Conservation (phyloP, 129 eudicot genomes). For the Tagetes patula region DNA sequence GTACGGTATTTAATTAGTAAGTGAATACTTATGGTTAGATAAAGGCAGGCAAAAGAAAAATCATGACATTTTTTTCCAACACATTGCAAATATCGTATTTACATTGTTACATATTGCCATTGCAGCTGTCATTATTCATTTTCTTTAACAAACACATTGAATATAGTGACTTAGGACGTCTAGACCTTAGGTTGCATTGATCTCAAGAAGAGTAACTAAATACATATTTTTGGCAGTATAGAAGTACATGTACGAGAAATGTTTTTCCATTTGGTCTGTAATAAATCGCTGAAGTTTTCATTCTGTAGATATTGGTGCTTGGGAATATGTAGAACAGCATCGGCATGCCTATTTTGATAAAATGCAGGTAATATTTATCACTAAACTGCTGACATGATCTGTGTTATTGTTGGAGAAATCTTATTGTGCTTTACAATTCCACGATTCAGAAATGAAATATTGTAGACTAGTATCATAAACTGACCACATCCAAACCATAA, state of each 20-base stretch:
- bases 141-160: neutral
- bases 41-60: neutral
- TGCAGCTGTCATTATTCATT: neutral
- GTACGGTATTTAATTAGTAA: neutral
- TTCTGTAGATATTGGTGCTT: conserved; percentile 78
- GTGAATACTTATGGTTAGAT: conserved; percentile 13
- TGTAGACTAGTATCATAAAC: neutral
- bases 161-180: neutral
- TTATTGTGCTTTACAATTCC: neutral
- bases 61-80: neutral
- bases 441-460: conserved; percentile 1
- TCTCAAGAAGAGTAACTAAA: conserved; percentile 2
- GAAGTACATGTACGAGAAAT: conserved; percentile 1
- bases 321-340: conserved; percentile 84
- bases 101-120: neutral
- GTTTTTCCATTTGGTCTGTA: conserved; percentile 13
- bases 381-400: conserved; percentile 1
- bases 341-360: conserved; percentile 94
- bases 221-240: neutral
- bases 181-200: neutral
- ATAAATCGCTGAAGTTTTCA: conserved; percentile 15
- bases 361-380: conserved; percentile 72
- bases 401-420: neutral
- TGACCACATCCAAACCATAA: neutral
- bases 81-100: neutral